phyloP scores from a whole-genome alignment of 2,329 filamentous ascomycete genomes.

The Phoma sp. region DNA sequence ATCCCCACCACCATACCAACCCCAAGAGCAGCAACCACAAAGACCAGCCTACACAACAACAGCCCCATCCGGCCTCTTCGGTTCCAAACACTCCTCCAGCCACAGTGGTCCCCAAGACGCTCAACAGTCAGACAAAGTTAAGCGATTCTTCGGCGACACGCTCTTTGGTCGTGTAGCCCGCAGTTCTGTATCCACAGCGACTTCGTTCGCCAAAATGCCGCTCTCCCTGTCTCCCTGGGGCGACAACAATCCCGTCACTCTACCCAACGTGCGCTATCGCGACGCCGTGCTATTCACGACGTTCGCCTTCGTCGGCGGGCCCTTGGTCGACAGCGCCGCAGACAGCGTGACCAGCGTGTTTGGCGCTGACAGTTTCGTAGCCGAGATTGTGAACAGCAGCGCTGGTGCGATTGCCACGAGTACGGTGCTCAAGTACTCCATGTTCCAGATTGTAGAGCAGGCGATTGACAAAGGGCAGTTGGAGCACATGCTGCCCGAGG shows the following conservation, averaged over 20 bases:
- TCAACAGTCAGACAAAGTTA: conserved; percentile 38
- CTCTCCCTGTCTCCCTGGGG: conserved; percentile 47
- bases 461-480: conserved; percentile 50
- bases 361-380: conserved; percentile 46
- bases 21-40: conserved; percentile 28
- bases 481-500: conserved; percentile 49
- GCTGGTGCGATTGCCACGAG: conserved; percentile 38
- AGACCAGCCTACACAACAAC: conserved; percentile 32
- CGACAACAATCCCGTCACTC: conserved; percentile 50
- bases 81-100: conserved; percentile 26
- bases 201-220: conserved; percentile 45
- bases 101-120: conserved; percentile 38
- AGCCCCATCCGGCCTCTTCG: conserved; percentile 37
- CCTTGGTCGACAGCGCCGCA: conserved; percentile 42
- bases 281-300: conserved; percentile 50
- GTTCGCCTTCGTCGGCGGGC: conserved; percentile 46
- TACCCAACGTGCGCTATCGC: conserved; percentile 50
- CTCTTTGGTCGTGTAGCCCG: conserved; percentile 47
- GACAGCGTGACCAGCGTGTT: conserved; percentile 38
- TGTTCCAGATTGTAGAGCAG: conserved; percentile 51
- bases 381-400: conserved; percentile 42
- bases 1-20: conserved; percentile 6
- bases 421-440: conserved; percentile 43
- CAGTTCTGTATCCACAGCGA: conserved; percentile 43
- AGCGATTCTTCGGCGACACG: conserved; percentile 49